Evolutionary conservation across 306 rosid genomes (phyloP).

Genomic region (Pterocarpus macrocarpus): DNA sequence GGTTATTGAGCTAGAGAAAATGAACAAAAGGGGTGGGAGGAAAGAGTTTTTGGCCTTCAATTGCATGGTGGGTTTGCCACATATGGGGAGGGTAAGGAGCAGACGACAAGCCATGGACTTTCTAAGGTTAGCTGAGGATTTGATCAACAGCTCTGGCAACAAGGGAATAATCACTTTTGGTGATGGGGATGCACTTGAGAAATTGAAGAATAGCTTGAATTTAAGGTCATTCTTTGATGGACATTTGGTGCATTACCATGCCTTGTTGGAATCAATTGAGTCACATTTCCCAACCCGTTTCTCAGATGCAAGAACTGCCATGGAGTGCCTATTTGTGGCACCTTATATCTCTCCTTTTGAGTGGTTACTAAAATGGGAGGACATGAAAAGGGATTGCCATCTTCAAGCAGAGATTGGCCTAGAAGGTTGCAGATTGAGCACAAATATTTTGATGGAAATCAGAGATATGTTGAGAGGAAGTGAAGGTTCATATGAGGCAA

Average conservation of each 20-base stretch:
- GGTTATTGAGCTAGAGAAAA: conserved; percentile 55
- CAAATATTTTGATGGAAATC: conserved; percentile 55
- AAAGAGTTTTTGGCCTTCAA: conserved; percentile 65
- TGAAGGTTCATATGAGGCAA: conserved; percentile 52
- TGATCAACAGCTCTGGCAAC: conserved; percentile 40
- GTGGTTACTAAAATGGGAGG: conserved; percentile 65
- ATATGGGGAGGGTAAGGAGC: conserved; percentile 57
- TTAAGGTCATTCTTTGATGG: conserved; percentile 66
- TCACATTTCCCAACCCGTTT: conserved; percentile 50
- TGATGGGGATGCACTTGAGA: conserved; percentile 61
- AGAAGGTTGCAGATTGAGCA: conserved; percentile 57
- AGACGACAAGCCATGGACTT: conserved; percentile 56
- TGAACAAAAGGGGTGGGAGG: conserved; percentile 52
- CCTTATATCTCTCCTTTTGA: conserved; percentile 58
- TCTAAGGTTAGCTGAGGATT: conserved; percentile 59
- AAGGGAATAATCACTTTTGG: conserved; percentile 64
- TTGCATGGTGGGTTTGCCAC: conserved; percentile 62
- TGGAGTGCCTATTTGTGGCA: conserved; percentile 63
- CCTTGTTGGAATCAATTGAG: conserved; percentile 66
- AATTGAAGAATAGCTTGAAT: conserved; percentile 45
- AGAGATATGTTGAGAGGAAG: conserved; percentile 56
- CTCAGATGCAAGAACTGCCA: conserved; percentile 63
- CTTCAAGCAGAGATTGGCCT: conserved; percentile 39
- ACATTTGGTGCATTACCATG: conserved; percentile 59
- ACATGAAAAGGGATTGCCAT: conserved; percentile 38